Evolutionary conservation across 2,329 filamentous ascomycete species (phyloP), one percentile per base, ranked within the genome.

Genomic region (Paraconiothyrium sp.): DNA sequence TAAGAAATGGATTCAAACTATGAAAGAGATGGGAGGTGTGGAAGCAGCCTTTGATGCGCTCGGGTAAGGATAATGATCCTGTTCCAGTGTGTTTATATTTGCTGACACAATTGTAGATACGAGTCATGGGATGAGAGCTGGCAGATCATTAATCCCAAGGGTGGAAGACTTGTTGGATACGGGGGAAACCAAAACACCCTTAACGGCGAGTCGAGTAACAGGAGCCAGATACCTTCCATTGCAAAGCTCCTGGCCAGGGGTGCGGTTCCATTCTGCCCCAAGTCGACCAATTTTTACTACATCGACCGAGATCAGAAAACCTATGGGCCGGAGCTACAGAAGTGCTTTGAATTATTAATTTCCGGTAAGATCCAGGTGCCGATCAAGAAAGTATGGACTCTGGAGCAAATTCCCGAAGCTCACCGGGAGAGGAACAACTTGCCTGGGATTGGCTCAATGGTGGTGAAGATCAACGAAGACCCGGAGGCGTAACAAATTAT

Each of bases 71-170:
- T 9, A 2, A 24, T 13, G 10, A 24, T 24, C 10, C 43, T 20
- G 22, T 9, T 13, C 22, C 24, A 24, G 20, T 46, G 8, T 24
- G 9, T 46, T 46, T 3, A 24, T 13, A 9, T 13, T 2, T 46
- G 43, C 43, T 46, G 11, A 46, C 43, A 8, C 43, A 11, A 24
- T 46, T 20, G 7, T 20, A 46, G 43, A 4, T 84, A 81, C 64
- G 82, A 84, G 62, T 83, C 82, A 61, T 85, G 77, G 66, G 82
- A 85, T 60, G 83, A 85, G 66, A 82, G 80, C 11, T 85, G 78
- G 73, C 72, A 73, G 3, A 83, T 85, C 43, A 74, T 85, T 2
- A 66, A 66, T 2, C 63, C 52, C 6, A 59, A 58, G 20, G 82
- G 81, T n/a, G 69, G 73, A 0, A 66, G 72, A 78, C 39, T 76